Conservation (phyloP, 768 basidiomycete genomes). For the Suillus tomentosus region DNA sequence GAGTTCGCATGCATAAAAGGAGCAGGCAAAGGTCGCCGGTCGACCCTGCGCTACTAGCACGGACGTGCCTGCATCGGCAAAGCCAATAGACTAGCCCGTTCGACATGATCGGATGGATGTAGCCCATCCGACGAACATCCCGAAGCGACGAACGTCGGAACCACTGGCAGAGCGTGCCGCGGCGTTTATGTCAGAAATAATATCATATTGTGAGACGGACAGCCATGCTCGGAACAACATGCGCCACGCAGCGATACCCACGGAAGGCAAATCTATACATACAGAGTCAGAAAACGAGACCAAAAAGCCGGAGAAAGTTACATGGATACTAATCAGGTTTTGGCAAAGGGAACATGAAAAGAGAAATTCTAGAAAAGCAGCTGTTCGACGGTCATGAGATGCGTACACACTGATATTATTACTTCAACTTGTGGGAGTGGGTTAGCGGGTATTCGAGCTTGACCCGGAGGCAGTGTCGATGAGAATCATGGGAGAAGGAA, state of each 20-base stretch:
- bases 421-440: neutral
- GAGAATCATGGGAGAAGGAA: neutral
- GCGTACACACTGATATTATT: neutral
- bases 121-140: constrained; percentile 35
- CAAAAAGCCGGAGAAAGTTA: constrained; percentile 20
- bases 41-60: constrained; percentile 48
- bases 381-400: constrained; percentile 16
- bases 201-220: constrained; percentile 38
- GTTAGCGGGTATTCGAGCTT: neutral
- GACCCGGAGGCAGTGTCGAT: neutral
- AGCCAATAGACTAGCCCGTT: constrained; percentile 33
- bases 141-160: constrained; percentile 42
- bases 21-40: constrained; percentile 26
- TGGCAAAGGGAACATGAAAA: constrained; percentile 45
- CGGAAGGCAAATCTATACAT: constrained; percentile 42
- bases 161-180: constrained; percentile 29
- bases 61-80: constrained; percentile 39
- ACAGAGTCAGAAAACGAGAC: neutral
- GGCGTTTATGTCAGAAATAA: constrained; percentile 41
- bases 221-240: constrained; percentile 36
- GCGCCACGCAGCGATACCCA: constrained; percentile 46
- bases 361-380: constrained; percentile 21
- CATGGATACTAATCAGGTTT: constrained; percentile 42
- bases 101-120: constrained; percentile 20
- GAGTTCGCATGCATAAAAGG: constrained; percentile 39